Evolutionary conservation across 208 protist species (phyloP).

Genomic region (Trypanosoma lewisi): DNA sequence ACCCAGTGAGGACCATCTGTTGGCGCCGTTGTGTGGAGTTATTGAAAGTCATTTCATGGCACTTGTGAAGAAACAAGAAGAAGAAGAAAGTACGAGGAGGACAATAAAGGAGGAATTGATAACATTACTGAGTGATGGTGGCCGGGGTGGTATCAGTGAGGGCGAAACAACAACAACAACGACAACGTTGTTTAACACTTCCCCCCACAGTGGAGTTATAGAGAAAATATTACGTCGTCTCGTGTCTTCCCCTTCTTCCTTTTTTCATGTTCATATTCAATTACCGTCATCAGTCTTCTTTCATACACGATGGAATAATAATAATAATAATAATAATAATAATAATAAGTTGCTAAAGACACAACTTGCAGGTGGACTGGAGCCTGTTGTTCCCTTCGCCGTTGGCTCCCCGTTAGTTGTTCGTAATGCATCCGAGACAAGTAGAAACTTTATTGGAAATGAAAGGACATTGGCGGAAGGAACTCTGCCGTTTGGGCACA

Average conservation of each 20-base stretch:
- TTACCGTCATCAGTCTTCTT: slow-evolving; percentile 20
- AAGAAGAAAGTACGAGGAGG: background rate
- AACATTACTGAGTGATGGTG: slow-evolving; percentile 16
- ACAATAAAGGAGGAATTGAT: background rate
- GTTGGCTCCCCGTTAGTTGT: slow-evolving; percentile 45
- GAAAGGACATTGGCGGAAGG: background rate
- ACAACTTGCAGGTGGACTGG: slow-evolving; percentile 52
- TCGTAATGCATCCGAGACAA: background rate
- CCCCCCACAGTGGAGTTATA: background rate
- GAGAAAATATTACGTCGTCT: slow-evolving; percentile 1
- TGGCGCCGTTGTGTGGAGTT: slow-evolving; percentile 41
- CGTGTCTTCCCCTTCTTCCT: slow-evolving; percentile 11
- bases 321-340: background rate
- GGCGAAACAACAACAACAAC: background rate
- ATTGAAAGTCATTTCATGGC: slow-evolving; percentile 41
- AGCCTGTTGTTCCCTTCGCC: slow-evolving; percentile 63
- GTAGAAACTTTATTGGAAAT: background rate
- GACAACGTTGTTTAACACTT: background rate
- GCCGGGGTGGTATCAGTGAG: background rate
- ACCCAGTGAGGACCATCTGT: slow-evolving; percentile 30
- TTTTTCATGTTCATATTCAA: slow-evolving; percentile 23
- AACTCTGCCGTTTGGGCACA: slow-evolving; percentile 26
- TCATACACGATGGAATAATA: background rate
- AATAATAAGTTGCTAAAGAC: background rate
- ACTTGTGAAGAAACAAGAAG: background rate